These are phyloP conservation scores for Penicillium turbatum DNA, from an alignment of 495 filamentous ascomycete species.

Conservation along the genomic window DNA sequence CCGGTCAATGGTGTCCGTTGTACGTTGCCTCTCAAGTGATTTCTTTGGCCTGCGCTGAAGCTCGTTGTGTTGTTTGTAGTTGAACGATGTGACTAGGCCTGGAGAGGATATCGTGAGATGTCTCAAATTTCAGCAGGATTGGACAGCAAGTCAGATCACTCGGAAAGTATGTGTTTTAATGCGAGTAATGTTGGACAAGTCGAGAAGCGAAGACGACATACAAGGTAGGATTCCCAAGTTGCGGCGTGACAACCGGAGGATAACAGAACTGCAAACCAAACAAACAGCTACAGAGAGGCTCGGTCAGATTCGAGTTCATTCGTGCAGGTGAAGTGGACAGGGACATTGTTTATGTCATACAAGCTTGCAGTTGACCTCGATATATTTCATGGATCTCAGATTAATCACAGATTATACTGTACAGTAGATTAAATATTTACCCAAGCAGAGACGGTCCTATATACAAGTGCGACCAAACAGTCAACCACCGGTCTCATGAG, in stretches of 20 bases:
- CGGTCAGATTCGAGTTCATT: too few species aligned
- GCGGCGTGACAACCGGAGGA: background rate
- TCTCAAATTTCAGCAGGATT: background rate
- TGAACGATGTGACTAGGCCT: background rate
- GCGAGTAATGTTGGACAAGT: background rate
- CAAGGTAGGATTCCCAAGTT: background rate
- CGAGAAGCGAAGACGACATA: background rate
- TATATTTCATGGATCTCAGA: background rate
- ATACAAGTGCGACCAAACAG: conserved; percentile 18
- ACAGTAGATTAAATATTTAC: conserved; percentile 25
- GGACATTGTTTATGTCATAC: background rate
- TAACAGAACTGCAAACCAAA: conserved; percentile 21
- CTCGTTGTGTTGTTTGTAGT: background rate
- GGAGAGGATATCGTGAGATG: background rate
- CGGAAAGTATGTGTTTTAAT: background rate
- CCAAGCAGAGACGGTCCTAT: conserved; percentile 15
- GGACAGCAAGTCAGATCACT: background rate
- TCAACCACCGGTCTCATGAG: conserved; percentile 1
- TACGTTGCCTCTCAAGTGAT: background rate
- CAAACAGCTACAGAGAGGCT: too few species aligned
- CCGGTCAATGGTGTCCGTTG: background rate
- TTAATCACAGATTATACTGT: conserved; percentile 13
- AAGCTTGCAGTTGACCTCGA: background rate
- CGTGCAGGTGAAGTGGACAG: background rate
- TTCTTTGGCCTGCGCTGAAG: background rate